These are phyloP conservation scores for Cynanchum wilfordii DNA, from an alignment of 257 asterid species.

Conservation along the genomic window DNA sequence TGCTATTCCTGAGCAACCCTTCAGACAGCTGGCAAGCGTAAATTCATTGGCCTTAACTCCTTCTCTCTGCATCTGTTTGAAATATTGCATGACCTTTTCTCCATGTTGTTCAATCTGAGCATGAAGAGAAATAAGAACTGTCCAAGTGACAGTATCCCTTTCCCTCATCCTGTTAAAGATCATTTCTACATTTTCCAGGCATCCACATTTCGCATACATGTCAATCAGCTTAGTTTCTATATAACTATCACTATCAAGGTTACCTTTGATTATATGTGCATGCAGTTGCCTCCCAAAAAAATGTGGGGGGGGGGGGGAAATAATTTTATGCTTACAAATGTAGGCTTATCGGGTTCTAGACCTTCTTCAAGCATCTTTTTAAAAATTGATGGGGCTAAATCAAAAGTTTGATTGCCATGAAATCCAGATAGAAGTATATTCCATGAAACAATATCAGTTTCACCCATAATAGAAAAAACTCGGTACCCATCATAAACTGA, in stretches of 20 bases:
- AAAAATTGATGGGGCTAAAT: slow-evolving; percentile 49
- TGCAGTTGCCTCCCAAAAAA: slow-evolving; percentile 74
- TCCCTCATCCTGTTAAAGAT: slow-evolving; percentile 46
- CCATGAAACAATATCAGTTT: slow-evolving; percentile 65
- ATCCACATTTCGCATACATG: slow-evolving; percentile 65
- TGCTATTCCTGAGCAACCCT: slow-evolving; percentile 57
- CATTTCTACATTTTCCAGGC: slow-evolving; percentile 48
- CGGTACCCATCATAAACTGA: slow-evolving; percentile 43
- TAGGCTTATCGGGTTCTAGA: slow-evolving; percentile 59
- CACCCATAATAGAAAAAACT: slow-evolving; percentile 46
- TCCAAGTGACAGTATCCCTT: slow-evolving; percentile 63
- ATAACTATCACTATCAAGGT: slow-evolving; percentile 31
- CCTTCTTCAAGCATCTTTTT: slow-evolving; percentile 58
- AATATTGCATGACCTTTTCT: slow-evolving; percentile 53
- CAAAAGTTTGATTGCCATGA: slow-evolving; percentile 45
- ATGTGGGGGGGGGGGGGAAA: too few relatives aligned
- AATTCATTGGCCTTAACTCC: slow-evolving; percentile 62
- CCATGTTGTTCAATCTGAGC: slow-evolving; percentile 64
- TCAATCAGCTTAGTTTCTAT: slow-evolving; percentile 68
- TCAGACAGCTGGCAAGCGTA: slow-evolving; percentile 64
- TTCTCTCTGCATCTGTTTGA: slow-evolving; percentile 65
- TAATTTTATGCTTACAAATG: slow-evolving; percentile 70
- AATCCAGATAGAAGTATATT: slow-evolving; percentile 70
- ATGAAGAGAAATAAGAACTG: slow-evolving; percentile 54
- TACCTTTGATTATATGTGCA: slow-evolving; percentile 44